phyloP scores from a whole-genome alignment of 345 rosid species.

The Moricandia arvensis region DNA sequence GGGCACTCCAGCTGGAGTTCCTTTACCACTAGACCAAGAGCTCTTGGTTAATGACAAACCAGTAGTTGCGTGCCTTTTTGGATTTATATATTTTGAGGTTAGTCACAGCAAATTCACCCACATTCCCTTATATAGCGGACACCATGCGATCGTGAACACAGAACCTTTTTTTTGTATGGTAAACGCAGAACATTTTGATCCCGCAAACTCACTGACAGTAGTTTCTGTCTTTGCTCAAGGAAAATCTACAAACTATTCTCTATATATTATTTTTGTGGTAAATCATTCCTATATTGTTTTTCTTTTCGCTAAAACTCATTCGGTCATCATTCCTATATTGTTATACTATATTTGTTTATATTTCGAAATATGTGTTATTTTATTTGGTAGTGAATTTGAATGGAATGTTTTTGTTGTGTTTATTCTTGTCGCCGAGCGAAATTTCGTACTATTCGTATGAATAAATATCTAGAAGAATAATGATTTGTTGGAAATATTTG shows the following conservation, averaged over 20 bases:
- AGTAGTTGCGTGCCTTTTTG: not conserved
- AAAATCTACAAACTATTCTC: constrained; percentile 4
- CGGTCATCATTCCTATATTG: no score
- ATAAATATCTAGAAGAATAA: constrained; percentile 15
- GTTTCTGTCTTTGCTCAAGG: constrained; percentile 4
- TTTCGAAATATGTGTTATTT: not conserved
- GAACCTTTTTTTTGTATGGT: no score
- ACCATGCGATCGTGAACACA: constrained; percentile 19
- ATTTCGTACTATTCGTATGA: constrained; percentile 23
- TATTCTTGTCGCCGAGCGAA: constrained; percentile 26
- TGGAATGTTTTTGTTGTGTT: constrained; percentile 33
- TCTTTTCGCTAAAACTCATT: no score
- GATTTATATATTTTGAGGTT: not conserved
- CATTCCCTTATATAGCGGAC: not conserved
- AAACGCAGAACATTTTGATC: not conserved
- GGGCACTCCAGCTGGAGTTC: no score
- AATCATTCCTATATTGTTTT: no score
- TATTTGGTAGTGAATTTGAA: not conserved
- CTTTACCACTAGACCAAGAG: no score
- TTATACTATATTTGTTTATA: no score
- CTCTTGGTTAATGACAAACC: not conserved
- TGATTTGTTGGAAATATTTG: constrained; percentile 22
- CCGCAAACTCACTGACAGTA: constrained; percentile 9
- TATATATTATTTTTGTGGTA: not conserved
- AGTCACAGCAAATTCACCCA: not conserved